phyloP scores from a whole-genome alignment of 345 rosid genomes.

The Ricinus communis region DNA sequence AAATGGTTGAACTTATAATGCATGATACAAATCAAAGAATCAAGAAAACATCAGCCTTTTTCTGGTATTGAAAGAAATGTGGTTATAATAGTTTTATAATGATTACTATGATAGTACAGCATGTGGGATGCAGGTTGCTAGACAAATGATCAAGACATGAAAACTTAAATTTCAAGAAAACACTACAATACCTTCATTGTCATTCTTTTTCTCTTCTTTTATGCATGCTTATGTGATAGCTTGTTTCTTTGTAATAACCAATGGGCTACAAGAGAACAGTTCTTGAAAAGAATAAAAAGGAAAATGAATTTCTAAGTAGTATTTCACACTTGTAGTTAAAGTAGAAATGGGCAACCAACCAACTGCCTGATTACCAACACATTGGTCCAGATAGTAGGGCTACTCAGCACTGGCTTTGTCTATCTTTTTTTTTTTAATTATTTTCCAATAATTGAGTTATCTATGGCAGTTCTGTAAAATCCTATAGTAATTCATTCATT shows the following conservation, averaged over 20 bases:
- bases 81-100: too few species aligned
- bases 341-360: conserved; percentile 21
- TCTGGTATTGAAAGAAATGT: too few species aligned
- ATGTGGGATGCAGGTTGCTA: too few species aligned
- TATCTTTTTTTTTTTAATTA: too few species aligned
- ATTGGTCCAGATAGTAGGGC: conserved; percentile 22
- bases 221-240: conserved; percentile 18
- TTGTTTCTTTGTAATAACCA: conserved; percentile 26
- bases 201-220: background rate
- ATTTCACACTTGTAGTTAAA: background rate
- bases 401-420: conserved; percentile 20
- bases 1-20: too few species aligned
- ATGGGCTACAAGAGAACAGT: conserved; percentile 22
- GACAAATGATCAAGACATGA: too few species aligned
- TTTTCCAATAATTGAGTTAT: conserved; percentile 29
- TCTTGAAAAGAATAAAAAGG: background rate
- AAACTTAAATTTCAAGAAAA: too few species aligned
- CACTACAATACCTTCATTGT: too few species aligned
- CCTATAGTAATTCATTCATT: background rate
- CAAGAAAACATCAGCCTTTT: too few species aligned
- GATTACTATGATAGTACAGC: too few species aligned
- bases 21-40: too few species aligned
- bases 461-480: background rate
- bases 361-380: conserved; percentile 15
- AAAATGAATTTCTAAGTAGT: background rate